These are phyloP conservation scores for Fistulifera pelliculosa DNA, from an alignment of 108 stramenopile species.

Conservation along the genomic window DNA sequence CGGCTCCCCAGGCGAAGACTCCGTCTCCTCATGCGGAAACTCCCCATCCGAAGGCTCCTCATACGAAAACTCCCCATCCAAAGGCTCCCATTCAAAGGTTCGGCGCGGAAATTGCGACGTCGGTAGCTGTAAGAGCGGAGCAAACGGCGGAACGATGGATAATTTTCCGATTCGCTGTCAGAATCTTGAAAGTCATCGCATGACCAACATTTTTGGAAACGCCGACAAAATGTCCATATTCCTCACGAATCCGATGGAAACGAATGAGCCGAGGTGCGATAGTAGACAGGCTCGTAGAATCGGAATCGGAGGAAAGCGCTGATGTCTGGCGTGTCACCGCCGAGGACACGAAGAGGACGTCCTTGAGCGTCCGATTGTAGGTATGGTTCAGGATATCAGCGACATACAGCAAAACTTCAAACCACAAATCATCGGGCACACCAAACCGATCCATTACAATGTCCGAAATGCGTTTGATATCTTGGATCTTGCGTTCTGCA, in stretches of 20 bases:
- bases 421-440: constrained; percentile 11
- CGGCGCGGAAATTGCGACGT: not conserved
- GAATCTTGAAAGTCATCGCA: constrained; percentile 17
- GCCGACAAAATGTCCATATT: constrained; percentile 12
- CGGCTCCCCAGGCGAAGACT: not conserved
- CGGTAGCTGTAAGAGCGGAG: too few relatives aligned
- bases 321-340: constrained; percentile 6
- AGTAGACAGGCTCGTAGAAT: constrained; percentile 5
- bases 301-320: not conserved
- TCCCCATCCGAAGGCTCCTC: too few relatives aligned
- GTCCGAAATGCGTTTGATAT: constrained; percentile 8
- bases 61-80: too few relatives aligned
- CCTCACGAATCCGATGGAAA: constrained; percentile 1
- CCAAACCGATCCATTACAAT: constrained; percentile 17
- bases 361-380: not conserved
- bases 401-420: constrained; percentile 14
- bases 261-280: not conserved
- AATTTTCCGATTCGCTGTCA: constrained; percentile 7
- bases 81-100: not conserved
- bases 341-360: not conserved
- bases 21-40: not conserved
- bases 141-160: constrained; percentile 16
- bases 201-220: constrained; percentile 27
- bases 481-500: constrained; percentile 11
- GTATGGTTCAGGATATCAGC: not conserved